Evolutionary conservation across 257 asterid species (phyloP).

Genomic region (Salvia hispanica): DNA sequence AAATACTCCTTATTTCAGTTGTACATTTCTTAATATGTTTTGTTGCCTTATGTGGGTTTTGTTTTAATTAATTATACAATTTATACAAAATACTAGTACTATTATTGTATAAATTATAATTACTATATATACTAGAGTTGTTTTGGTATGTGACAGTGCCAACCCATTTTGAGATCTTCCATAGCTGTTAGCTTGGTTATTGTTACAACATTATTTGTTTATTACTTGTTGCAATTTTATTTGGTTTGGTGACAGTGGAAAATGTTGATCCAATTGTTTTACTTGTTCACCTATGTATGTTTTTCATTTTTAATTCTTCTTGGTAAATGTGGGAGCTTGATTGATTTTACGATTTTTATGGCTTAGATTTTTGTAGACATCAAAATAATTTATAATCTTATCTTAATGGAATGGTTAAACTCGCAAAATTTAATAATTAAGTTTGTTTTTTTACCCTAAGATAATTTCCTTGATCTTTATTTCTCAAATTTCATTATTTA

Average conservation of each 20-base stretch:
- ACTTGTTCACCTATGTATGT: background rate
- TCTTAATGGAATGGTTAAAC: too few relatives aligned
- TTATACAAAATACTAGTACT: too few relatives aligned
- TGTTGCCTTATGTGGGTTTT: too few relatives aligned
- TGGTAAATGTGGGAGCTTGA: background rate
- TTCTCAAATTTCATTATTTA: too few relatives aligned
- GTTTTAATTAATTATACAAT: too few relatives aligned
- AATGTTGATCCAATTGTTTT: background rate
- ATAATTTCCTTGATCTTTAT: too few relatives aligned
- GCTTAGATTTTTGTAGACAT: background rate
- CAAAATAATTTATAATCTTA: background rate
- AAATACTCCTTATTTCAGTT: too few relatives aligned
- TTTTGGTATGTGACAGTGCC: slow-evolving; percentile 1
- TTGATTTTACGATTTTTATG: background rate
- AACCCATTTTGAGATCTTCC: background rate
- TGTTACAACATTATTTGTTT: background rate
- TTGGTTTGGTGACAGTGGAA: slow-evolving; percentile 1
- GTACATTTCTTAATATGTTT: too few relatives aligned
- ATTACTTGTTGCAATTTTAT: background rate
- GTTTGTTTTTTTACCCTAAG: too few relatives aligned
- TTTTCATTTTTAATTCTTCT: background rate
- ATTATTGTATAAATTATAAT: too few relatives aligned
- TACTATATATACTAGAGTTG: too few relatives aligned
- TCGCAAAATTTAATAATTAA: too few relatives aligned
- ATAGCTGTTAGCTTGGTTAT: background rate